Percentiles rank a stretch among this genome's conserved stretches.
Evolutionary conservation across 2,329 filamentous ascomycete genomes (phyloP).

Genomic region (Ampelomyces quisqualis): DNA sequence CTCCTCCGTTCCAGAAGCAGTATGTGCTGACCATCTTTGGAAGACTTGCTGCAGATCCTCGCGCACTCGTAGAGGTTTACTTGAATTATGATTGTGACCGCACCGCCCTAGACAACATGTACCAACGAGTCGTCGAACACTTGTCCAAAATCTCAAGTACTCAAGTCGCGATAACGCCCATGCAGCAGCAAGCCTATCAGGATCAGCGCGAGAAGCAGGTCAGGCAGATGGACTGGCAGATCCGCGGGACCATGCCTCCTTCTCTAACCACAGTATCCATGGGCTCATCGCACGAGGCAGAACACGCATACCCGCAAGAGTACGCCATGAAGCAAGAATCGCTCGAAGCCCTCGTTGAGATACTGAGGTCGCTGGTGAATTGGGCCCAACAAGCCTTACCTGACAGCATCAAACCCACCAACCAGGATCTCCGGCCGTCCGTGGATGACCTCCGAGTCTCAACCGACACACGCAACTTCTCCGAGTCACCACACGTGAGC

Average conservation of each 20-base stretch:
- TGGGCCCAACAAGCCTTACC: constrained; percentile 76
- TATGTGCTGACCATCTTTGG: constrained; percentile 86
- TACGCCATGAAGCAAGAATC: constrained; percentile 90
- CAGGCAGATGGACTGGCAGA: constrained; percentile 75
- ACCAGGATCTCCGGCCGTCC: constrained; percentile 52
- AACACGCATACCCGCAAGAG: constrained; percentile 78
- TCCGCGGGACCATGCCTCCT: constrained; percentile 80
- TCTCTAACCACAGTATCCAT: constrained; percentile 81
- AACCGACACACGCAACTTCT: constrained; percentile 67
- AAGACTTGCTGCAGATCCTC: constrained; percentile 79
- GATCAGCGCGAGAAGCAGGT: constrained; percentile 68
- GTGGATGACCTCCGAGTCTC: constrained; percentile 68
- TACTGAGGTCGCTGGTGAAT: constrained; percentile 83
- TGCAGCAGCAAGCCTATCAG: constrained; percentile 83
- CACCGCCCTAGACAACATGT: constrained; percentile 91
- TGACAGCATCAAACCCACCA: constrained; percentile 48
- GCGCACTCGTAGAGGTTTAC: constrained; percentile 90
- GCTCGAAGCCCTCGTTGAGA: constrained; percentile 84
- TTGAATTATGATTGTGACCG: constrained; percentile 98
- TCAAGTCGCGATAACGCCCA: constrained; percentile 70
- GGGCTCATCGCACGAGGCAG: constrained; percentile 55
- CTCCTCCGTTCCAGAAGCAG: constrained; percentile 86
- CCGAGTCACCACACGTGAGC: constrained; percentile 62
- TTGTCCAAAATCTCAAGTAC: constrained; percentile 82
- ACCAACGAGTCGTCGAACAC: constrained; percentile 90